Evolutionary conservation across 202 grass and related monocot genomes (phyloP).

Genomic region (Brachypodium distachyon): DNA sequence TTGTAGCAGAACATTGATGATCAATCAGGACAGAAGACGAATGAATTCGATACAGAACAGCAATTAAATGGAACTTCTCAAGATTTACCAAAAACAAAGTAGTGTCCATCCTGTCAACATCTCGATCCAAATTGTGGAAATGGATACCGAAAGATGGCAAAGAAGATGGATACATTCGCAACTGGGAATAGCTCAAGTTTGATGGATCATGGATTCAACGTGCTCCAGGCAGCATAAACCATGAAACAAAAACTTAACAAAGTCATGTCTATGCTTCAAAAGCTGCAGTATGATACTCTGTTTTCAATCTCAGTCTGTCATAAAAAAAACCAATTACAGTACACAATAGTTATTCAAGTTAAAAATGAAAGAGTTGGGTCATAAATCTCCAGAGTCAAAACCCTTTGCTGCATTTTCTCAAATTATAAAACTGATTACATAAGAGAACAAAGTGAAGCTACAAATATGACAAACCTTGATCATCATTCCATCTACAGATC

Average conservation of each 20-base stretch:
- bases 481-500: conserved; percentile 25
- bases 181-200: background rate
- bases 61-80: background rate
- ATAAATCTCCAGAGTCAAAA: background rate
- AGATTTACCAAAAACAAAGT: background rate
- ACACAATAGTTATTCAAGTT: background rate
- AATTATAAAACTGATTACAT: background rate
- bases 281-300: background rate
- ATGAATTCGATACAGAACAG: background rate
- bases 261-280: background rate
- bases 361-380: background rate
- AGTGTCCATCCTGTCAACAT: background rate
- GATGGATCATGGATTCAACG: background rate
- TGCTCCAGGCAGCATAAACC: background rate
- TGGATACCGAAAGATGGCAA: background rate
- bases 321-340: background rate
- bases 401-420: background rate
- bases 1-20: background rate
- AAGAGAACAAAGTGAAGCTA: background rate
- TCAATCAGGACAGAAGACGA: background rate
- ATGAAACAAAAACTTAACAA: background rate
- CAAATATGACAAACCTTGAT: background rate
- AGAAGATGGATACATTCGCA: background rate
- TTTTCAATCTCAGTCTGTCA: background rate
- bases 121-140: background rate